phyloP scores from a whole-genome alignment of 2,329 filamentous ascomycete genomes.

The Dendrostoma leiphaemia region DNA sequence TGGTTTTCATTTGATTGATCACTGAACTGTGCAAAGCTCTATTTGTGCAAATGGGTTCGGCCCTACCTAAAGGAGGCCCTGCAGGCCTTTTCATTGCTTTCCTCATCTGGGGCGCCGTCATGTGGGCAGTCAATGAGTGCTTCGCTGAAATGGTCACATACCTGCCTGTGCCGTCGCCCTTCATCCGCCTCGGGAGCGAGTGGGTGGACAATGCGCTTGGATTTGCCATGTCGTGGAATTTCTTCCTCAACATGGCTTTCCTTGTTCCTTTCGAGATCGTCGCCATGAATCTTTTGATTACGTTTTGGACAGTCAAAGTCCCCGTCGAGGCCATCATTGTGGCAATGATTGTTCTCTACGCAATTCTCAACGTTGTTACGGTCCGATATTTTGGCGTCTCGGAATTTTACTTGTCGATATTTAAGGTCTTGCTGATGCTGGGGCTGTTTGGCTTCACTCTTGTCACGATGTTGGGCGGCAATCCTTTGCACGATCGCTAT shows the following conservation, averaged over 20 bases:
- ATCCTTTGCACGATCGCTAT: conserved; percentile 35
- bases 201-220: conserved; percentile 48
- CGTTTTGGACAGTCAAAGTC: conserved; percentile 45
- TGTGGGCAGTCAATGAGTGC: conserved; percentile 29
- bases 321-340: conserved; percentile 44
- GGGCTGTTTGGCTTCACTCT: conserved; percentile 37
- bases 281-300: conserved; percentile 47
- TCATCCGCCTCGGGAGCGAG: conserved; percentile 43
- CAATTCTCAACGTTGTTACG: conserved; percentile 38
- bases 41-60: conserved; percentile 29
- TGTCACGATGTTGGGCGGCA: conserved; percentile 42
- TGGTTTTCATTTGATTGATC: not conserved
- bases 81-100: conserved; percentile 32
- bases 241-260: conserved; percentile 48
- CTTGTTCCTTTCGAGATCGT: conserved; percentile 52
- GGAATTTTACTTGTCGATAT: conserved; percentile 44
- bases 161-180: conserved; percentile 42
- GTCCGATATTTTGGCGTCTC: conserved; percentile 42
- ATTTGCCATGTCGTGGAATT: conserved; percentile 46
- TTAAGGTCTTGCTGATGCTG: conserved; percentile 35
- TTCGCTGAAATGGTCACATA: conserved; percentile 49
- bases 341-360: conserved; percentile 42
- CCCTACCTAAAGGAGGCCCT: conserved; percentile 32
- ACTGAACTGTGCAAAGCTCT: conserved; percentile 16
- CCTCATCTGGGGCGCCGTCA: conserved; percentile 23